Conservation (phyloP, 1,284 basidiomycete genomes). For the Leccinum huronense region DNA sequence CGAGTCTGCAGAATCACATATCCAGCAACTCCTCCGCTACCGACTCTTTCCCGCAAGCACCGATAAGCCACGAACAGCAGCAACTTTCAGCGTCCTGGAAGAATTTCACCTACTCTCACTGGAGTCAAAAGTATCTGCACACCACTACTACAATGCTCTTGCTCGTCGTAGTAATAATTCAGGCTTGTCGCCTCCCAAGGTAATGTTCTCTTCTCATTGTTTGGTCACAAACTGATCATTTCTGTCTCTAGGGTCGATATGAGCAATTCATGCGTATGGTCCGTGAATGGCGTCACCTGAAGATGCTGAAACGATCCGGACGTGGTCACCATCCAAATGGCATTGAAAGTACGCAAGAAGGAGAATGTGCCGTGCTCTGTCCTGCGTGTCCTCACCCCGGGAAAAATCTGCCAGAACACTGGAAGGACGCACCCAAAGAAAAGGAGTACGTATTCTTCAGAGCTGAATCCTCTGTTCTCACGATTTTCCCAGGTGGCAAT, state of each 20-base stretch:
- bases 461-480: neutral
- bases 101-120: slow-evolving; percentile 22
- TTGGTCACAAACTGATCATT: neutral
- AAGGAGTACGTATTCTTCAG: neutral
- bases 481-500: slow-evolving; percentile 5
- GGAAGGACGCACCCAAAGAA: neutral
- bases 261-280: slow-evolving; percentile 7
- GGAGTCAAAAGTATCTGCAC: slow-evolving; percentile 19
- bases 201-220: neutral
- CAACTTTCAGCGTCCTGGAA: slow-evolving; percentile 20
- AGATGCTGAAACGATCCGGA: slow-evolving; percentile 18
- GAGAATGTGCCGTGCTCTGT: neutral
- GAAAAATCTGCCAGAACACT: slow-evolving; percentile 5
- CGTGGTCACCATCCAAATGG: neutral
- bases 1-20: neutral
- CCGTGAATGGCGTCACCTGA: slow-evolving; percentile 10
- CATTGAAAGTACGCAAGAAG: neutral
- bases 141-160: slow-evolving; percentile 21
- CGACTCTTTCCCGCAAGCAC: slow-evolving; percentile 13
- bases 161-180: neutral
- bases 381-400: slow-evolving; percentile 11
- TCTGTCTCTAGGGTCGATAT: neutral
- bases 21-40: slow-evolving; percentile 2
- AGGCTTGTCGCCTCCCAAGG: neutral
- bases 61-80: slow-evolving; percentile 20